A percentile compares a stretch with the other conserved stretches of the same genome.
These are phyloP conservation scores for Ceratobasidium sp. DNA, from an alignment of 1,284 basidiomycete species.

Conservation along the genomic window DNA sequence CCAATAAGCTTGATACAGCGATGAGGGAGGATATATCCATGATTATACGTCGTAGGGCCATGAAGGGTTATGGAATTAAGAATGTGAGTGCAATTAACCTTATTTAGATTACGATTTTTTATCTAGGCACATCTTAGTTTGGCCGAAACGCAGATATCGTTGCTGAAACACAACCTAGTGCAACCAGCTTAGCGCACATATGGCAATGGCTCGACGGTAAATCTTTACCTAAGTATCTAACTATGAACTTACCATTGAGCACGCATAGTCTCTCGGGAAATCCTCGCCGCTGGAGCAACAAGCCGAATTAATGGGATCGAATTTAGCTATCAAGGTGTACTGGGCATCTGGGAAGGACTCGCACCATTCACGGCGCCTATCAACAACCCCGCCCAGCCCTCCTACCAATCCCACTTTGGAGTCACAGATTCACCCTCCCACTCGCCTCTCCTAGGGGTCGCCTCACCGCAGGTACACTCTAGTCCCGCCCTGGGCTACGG, in stretches of 20 bases:
- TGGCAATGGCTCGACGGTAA: conserved; percentile 88
- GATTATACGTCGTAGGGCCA: conserved; percentile 77
- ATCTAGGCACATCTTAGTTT: conserved; percentile 61
- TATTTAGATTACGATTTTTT: conserved; percentile 41
- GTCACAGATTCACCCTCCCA: conserved; percentile 39
- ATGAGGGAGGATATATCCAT: conserved; percentile 83
- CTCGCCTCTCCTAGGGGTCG: conserved; percentile 26
- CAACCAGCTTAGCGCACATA: conserved; percentile 69
- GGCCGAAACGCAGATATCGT: conserved; percentile 74
- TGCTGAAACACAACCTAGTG: conserved; percentile 62
- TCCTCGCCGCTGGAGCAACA: conserved; percentile 68
- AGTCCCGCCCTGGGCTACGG: conserved; percentile 45
- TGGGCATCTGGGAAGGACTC: conserved; percentile 86
- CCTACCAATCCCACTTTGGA: conserved; percentile 42
- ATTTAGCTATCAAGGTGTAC: conserved; percentile 85
- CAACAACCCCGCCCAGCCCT: conserved; percentile 44
- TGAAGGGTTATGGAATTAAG: conserved; percentile 82
- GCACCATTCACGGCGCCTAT: conserved; percentile 55
- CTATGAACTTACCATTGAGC: background rate
- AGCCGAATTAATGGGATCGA: conserved; percentile 75
- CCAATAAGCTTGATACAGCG: conserved; percentile 56
- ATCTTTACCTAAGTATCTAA: conserved; percentile 53
- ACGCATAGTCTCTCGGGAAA: conserved; percentile 53
- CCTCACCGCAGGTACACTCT: conserved; percentile 54
- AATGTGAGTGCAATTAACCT: conserved; percentile 65